Evolutionary conservation across 2,329 filamentous ascomycete genomes (phyloP).

Genomic region (Aspergillus sp.): DNA sequence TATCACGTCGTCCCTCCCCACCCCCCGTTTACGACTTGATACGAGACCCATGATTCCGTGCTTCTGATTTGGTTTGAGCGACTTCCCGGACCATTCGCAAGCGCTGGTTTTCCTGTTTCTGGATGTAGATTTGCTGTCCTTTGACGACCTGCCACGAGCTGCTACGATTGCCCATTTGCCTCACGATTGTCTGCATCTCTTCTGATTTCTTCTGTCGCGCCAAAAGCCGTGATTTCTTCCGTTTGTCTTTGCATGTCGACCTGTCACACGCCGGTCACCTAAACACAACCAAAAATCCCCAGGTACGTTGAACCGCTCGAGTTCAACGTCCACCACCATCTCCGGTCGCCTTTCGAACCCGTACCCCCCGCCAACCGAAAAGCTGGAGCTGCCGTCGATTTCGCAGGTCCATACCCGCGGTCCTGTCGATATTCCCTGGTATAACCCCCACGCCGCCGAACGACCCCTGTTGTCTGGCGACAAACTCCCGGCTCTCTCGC

Average conservation of each 20-base stretch:
- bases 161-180: slow-evolving; percentile 25
- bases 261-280: background rate
- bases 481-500: slow-evolving; percentile 68
- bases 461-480: slow-evolving; percentile 69
- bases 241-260: slow-evolving; percentile 8
- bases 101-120: slow-evolving; percentile 13
- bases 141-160: slow-evolving; percentile 25
- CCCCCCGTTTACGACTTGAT: slow-evolving; percentile 41
- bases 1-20: slow-evolving; percentile 23
- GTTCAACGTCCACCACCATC: slow-evolving; percentile 22
- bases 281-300: background rate
- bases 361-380: slow-evolving; percentile 64
- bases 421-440: slow-evolving; percentile 68
- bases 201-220: slow-evolving; percentile 2
- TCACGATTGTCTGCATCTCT: slow-evolving; percentile 10
- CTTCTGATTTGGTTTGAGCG: slow-evolving; percentile 29
- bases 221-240: background rate
- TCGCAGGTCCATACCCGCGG: slow-evolving; percentile 80
- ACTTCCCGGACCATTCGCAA: slow-evolving; percentile 20
- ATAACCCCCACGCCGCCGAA: slow-evolving; percentile 65
- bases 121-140: slow-evolving; percentile 3
- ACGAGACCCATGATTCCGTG: slow-evolving; percentile 42
- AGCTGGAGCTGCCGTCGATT: slow-evolving; percentile 90
- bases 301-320: slow-evolving; percentile 22
- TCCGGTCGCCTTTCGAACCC: slow-evolving; percentile 24